phyloP scores from a whole-genome alignment of 306 rosid genomes.

The Potentilla sterilis region DNA sequence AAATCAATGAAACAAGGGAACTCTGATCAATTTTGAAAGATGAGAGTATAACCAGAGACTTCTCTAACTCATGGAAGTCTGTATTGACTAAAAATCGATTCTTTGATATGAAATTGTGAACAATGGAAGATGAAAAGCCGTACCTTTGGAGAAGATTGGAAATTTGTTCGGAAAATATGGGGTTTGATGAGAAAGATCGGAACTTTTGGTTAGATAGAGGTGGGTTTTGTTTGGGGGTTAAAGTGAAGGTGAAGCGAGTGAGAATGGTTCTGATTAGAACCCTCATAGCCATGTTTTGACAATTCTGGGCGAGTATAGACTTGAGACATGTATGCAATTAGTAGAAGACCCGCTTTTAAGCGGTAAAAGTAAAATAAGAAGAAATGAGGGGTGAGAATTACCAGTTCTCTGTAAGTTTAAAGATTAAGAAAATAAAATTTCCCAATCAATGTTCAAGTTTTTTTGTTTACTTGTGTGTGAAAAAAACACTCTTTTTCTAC shows the following conservation, averaged over 20 bases:
- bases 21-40: conserved; percentile 58
- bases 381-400: too few species aligned
- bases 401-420: too few species aligned
- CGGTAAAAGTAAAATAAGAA: too few species aligned
- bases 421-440: too few species aligned
- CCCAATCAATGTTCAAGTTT: too few species aligned
- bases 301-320: background rate
- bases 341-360: too few species aligned
- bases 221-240: background rate
- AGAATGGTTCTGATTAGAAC: conserved; percentile 1
- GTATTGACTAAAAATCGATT: conserved; percentile 43
- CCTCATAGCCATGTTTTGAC: background rate
- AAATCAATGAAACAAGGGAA: conserved; percentile 43
- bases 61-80: conserved; percentile 31
- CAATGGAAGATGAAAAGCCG: conserved; percentile 62
- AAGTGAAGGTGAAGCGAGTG: background rate
- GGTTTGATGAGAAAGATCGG: conserved; percentile 19
- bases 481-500: too few species aligned
- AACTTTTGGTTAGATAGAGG: background rate
- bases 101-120: conserved; percentile 39
- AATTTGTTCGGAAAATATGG: conserved; percentile 20
- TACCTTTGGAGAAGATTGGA: conserved; percentile 49
- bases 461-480: too few species aligned
- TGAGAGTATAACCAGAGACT: conserved; percentile 48
- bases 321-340: too few species aligned